Percentiles rank a stretch among this genome's conserved stretches.
phyloP scores from a whole-genome alignment of 805 yeast species.

The Kuraishia hungarica region DNA sequence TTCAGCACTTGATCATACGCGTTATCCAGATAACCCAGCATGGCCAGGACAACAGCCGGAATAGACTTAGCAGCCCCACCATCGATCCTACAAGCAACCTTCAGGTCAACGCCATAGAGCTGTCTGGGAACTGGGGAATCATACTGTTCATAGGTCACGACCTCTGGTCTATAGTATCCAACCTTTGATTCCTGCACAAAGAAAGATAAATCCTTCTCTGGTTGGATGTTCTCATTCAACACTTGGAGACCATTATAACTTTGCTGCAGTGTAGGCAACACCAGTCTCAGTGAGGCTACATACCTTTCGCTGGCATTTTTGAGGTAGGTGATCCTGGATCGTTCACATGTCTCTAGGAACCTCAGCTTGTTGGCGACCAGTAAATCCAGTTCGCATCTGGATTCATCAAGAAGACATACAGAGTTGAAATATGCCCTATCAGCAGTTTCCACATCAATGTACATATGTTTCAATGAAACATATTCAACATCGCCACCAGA shows the following conservation, averaged over 20 bases:
- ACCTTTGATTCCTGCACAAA: slow-evolving; percentile 61
- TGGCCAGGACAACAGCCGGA: slow-evolving; percentile 38
- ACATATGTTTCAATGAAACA: slow-evolving; percentile 40
- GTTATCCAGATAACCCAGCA: slow-evolving; percentile 40
- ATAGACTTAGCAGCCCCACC: slow-evolving; percentile 43
- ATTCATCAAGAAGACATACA: slow-evolving; percentile 51
- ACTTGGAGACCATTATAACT: background rate
- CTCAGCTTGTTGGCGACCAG: slow-evolving; percentile 59
- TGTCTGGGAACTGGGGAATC: slow-evolving; percentile 60
- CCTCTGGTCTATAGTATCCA: slow-evolving; percentile 69
- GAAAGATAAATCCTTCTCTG: slow-evolving; percentile 57
- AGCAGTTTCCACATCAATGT: slow-evolving; percentile 46
- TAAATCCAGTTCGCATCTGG: slow-evolving; percentile 71
- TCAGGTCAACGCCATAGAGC: slow-evolving; percentile 74
- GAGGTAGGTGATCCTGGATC: background rate
- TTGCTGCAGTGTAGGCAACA: background rate
- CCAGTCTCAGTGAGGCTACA: background rate
- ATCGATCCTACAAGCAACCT: slow-evolving; percentile 63
- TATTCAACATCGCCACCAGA: slow-evolving; percentile 28
- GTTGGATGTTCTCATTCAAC: slow-evolving; percentile 61
- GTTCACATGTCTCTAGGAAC: slow-evolving; percentile 77
- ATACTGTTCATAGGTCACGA: slow-evolving; percentile 69
- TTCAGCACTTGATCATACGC: slow-evolving; percentile 57
- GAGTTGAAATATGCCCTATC: slow-evolving; percentile 48
- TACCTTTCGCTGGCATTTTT: background rate